A percentile compares a stretch with the other conserved stretches of the same genome.
Conservation (phyloP, 805 yeast species). For the Cyberlindnera maclurae region DNA sequence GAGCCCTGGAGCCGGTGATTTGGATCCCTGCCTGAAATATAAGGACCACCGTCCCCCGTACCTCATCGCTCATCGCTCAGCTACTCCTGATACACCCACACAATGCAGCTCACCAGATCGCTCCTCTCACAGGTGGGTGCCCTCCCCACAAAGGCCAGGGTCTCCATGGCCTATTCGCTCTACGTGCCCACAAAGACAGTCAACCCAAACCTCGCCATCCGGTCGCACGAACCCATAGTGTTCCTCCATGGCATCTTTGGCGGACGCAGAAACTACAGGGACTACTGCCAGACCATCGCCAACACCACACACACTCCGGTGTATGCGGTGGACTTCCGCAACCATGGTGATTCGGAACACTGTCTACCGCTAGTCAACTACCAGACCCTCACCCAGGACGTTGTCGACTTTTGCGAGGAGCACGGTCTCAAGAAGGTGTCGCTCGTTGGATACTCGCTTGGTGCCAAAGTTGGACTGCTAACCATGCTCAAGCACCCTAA, state of each 20-base stretch:
- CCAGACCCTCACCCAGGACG: slow-evolving; percentile 34
- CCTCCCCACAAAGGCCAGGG: slow-evolving; percentile 17
- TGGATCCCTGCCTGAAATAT: no score
- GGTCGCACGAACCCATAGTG: slow-evolving; percentile 29
- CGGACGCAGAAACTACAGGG: slow-evolving; percentile 32
- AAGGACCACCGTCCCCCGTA: no score
- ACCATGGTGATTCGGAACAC: slow-evolving; percentile 40
- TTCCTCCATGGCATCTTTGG: slow-evolving; percentile 46
- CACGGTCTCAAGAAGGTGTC: slow-evolving; percentile 24
- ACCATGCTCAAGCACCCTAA: slow-evolving; percentile 34
- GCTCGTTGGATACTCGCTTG: slow-evolving; percentile 43
- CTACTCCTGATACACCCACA: not conserved
- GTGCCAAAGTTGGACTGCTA: slow-evolving; percentile 44
- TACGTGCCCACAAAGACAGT: slow-evolving; percentile 23
- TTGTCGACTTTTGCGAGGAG: slow-evolving; percentile 28
- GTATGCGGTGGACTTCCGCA: slow-evolving; percentile 39
- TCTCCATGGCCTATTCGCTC: slow-evolving; percentile 19
- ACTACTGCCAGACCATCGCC: slow-evolving; percentile 31
- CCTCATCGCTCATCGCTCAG: no score
- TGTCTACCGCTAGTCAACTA: slow-evolving; percentile 36
- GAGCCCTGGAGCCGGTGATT: no score
- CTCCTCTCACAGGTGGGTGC: slow-evolving; percentile 2
- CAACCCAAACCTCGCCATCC: slow-evolving; percentile 18
- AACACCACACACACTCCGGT: slow-evolving; percentile 26
- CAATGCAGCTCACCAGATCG: slow-evolving; percentile 7